A percentile compares a stretch with the other conserved stretches of the same genome.
phyloP scores from a whole-genome alignment of 208 protist genomes.

The Acanthamoeba royreba region DNA sequence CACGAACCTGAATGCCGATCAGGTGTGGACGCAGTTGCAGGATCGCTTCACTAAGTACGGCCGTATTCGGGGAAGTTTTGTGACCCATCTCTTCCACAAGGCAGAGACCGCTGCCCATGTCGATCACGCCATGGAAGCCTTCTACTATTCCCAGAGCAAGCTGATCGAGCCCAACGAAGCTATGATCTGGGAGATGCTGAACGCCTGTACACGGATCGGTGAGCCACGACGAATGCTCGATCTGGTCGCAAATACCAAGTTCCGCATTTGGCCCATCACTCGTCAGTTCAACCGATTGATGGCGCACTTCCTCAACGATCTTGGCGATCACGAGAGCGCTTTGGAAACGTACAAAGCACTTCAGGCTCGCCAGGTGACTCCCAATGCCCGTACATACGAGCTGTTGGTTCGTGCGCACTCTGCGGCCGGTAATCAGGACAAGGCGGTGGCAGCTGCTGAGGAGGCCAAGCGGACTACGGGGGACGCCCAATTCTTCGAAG shows the following conservation, averaged over 20 bases:
- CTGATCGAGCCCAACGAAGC: background rate
- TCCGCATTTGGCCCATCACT: background rate
- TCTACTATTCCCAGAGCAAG: background rate
- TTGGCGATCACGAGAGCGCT: background rate
- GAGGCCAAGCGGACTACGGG: background rate
- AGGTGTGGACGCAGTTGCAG: background rate
- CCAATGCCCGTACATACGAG: background rate
- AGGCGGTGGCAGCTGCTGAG: background rate
- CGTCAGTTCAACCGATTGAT: conserved; percentile 1
- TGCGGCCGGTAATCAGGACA: background rate
- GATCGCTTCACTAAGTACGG: background rate
- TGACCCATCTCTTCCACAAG: background rate
- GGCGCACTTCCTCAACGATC: background rate
- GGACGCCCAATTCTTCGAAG: no score
- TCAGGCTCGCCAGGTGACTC: background rate
- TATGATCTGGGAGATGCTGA: background rate
- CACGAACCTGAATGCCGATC: background rate
- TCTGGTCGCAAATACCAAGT: background rate
- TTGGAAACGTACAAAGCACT: background rate
- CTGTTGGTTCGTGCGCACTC: background rate
- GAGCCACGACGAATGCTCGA: background rate
- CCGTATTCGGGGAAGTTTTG: background rate
- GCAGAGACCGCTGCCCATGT: background rate
- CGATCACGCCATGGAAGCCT: background rate
- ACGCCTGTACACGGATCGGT: background rate